Evolutionary conservation across 2,329 filamentous ascomycete species (phyloP).

Genomic region (Pseudogymnoascus sp.): DNA sequence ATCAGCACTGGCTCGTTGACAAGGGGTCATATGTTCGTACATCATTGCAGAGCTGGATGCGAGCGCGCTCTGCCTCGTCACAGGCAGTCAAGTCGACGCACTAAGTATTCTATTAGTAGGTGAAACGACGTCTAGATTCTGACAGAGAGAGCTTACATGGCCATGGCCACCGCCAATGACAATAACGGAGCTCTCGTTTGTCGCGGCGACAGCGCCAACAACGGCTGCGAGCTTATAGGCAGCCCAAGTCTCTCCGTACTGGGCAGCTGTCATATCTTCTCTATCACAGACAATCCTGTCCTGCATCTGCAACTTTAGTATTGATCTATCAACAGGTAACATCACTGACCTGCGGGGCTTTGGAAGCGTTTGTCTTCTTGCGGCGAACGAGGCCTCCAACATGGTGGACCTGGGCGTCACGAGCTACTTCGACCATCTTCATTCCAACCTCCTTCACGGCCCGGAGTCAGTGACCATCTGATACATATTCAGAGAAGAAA

Average conservation of each 20-base stretch:
- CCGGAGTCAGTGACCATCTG: background rate
- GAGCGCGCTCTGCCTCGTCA: slow-evolving; percentile 1
- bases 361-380: background rate
- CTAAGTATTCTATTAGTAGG: background rate
- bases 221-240: slow-evolving; percentile 10
- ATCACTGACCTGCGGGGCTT: background rate
- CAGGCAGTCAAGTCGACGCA: slow-evolving; percentile 10
- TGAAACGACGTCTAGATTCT: background rate
- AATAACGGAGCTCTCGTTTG: background rate
- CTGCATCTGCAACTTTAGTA: background rate
- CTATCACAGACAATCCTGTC: slow-evolving; percentile 2
- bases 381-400: background rate
- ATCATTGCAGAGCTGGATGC: slow-evolving; percentile 8
- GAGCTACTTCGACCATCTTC: background rate
- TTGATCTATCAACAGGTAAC: background rate
- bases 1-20: background rate
- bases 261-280: background rate
- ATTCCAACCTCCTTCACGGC: background rate
- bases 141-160: background rate
- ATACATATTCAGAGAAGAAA: background rate
- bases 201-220: background rate
- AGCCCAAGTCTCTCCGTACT: slow-evolving; percentile 7
- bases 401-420: slow-evolving; percentile 1
- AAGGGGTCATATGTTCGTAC: background rate
- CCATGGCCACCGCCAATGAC: background rate